These are phyloP conservation scores for Epithemia pelagica DNA, from an alignment of 108 stramenopile genomes.

Conservation along the genomic window DNA sequence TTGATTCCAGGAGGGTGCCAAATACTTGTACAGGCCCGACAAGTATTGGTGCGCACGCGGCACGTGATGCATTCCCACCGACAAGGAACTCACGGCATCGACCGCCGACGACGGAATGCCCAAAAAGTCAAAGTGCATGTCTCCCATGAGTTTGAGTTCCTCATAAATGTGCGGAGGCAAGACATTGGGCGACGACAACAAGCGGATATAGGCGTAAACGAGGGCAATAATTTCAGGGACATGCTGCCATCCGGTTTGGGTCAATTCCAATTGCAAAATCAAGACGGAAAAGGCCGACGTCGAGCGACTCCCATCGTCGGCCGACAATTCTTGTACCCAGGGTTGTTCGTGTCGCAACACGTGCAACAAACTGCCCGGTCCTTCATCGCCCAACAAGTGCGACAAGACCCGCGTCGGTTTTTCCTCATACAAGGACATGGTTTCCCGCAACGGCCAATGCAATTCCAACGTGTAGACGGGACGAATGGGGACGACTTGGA, in stretches of 20 bases:
- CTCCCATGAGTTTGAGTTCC: constrained; percentile 43
- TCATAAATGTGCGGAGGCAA: constrained; percentile 58
- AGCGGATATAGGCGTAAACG: constrained; percentile 52
- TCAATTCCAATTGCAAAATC: constrained; percentile 47
- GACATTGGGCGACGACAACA: constrained; percentile 21
- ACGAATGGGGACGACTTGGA: constrained; percentile 39
- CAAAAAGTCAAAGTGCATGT: constrained; percentile 61
- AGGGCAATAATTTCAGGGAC: constrained; percentile 54
- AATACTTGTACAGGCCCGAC: neutral
- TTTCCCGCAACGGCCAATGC: constrained; percentile 40
- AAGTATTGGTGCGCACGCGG: neutral
- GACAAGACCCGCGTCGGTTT: constrained; percentile 52
- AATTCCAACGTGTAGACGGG: constrained; percentile 27
- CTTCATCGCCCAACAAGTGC: constrained; percentile 81
- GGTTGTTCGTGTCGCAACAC: constrained; percentile 41
- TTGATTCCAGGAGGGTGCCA: neutral
- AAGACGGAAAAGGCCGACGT: constrained; percentile 47
- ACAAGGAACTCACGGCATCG: neutral
- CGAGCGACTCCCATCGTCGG: constrained; percentile 31
- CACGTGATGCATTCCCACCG: neutral
- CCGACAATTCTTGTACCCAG: constrained; percentile 65
- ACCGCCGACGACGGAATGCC: constrained; percentile 2
- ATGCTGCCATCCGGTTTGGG: constrained; percentile 51
- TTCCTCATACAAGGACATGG: constrained; percentile 17
- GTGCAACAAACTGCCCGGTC: constrained; percentile 53